Evolutionary conservation across 2,329 filamentous ascomycete species (phyloP).

Genomic region (Trichoderma afroharzianum): DNA sequence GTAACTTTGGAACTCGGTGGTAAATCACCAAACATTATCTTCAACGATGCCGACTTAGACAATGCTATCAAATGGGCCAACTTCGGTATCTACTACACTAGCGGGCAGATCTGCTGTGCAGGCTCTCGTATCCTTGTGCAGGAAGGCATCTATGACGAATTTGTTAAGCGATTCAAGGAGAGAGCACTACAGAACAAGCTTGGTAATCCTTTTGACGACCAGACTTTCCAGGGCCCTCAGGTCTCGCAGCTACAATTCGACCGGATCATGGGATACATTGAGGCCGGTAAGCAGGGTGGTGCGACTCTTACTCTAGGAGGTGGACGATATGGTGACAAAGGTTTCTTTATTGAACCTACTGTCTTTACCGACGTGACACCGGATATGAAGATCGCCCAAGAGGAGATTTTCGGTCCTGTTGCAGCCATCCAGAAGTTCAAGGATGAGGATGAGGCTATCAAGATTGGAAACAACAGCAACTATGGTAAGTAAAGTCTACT

Average conservation of each 20-base stretch:
- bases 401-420: slow-evolving; percentile 30
- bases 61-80: background rate
- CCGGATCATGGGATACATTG: slow-evolving; percentile 12
- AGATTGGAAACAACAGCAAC: slow-evolving; percentile 48
- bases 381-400: slow-evolving; percentile 20
- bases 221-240: slow-evolving; percentile 37
- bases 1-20: slow-evolving; percentile 71
- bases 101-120: slow-evolving; percentile 64
- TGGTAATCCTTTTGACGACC: slow-evolving; percentile 20
- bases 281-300: slow-evolving; percentile 72
- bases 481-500: slow-evolving; percentile 25
- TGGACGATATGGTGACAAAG: slow-evolving; percentile 40
- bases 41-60: background rate
- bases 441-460: slow-evolving; percentile 46
- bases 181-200: slow-evolving; percentile 27
- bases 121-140: slow-evolving; percentile 38
- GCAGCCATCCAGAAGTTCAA: slow-evolving; percentile 46
- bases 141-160: slow-evolving; percentile 28
- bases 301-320: slow-evolving; percentile 67
- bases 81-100: slow-evolving; percentile 42
- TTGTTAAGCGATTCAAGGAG: slow-evolving; percentile 40
- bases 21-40: slow-evolving; percentile 38
- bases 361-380: slow-evolving; percentile 53
- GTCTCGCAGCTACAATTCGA: slow-evolving; percentile 61
- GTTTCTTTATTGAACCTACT: slow-evolving; percentile 67